phyloP scores from a whole-genome alignment of 2,329 filamentous ascomycete species.

The Westerdykella sp. region DNA sequence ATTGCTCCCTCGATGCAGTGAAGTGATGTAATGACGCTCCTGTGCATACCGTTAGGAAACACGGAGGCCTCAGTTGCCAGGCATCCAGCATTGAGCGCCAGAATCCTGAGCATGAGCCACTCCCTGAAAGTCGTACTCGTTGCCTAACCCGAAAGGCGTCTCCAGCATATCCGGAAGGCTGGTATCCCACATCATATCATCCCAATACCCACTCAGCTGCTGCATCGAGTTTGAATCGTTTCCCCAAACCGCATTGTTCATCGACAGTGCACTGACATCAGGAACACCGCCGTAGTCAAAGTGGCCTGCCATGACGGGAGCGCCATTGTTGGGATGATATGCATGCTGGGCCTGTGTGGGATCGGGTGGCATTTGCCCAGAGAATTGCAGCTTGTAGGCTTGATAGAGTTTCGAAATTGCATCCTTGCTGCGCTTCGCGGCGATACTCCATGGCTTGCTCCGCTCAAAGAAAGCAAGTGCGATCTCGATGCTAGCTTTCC shows the following conservation, averaged over 20 bases:
- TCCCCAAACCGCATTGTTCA: constrained; percentile 18
- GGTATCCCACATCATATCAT: constrained; percentile 41
- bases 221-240: constrained; percentile 27
- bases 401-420: constrained; percentile 40
- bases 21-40: no score
- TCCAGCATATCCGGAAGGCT: constrained; percentile 35
- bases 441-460: constrained; percentile 41
- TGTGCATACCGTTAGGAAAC: no score
- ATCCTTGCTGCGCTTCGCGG: constrained; percentile 40
- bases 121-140: constrained; percentile 32
- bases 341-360: constrained; percentile 9
- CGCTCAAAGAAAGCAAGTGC: constrained; percentile 41
- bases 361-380: constrained; percentile 9
- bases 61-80: constrained; percentile 21
- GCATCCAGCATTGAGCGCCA: constrained; percentile 32
- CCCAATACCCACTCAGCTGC: constrained; percentile 32
- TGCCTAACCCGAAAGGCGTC: constrained; percentile 27
- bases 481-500: constrained; percentile 38
- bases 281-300: constrained; percentile 25
- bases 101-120: constrained; percentile 24
- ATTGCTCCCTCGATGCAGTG: no score
- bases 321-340: constrained; percentile 5
- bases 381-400: constrained; percentile 32
- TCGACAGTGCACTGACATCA: constrained; percentile 20
- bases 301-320: constrained; percentile 6